phyloP scores from a whole-genome alignment of 2,329 filamentous ascomycete species.

The Fusarium lyarnte region DNA sequence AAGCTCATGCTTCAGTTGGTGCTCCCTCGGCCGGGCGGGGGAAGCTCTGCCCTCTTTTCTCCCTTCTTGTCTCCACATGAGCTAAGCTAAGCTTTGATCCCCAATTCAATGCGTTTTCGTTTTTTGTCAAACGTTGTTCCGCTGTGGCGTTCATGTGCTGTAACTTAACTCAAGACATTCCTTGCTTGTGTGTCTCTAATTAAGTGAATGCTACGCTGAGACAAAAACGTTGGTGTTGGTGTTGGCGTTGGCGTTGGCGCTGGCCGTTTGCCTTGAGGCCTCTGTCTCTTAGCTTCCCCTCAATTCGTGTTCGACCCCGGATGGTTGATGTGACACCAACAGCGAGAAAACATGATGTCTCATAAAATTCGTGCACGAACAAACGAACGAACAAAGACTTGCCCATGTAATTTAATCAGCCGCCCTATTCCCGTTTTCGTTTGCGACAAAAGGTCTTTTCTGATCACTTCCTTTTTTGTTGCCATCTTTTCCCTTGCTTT shows the following conservation, averaged over 20 bases:
- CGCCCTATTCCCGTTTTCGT: not conserved
- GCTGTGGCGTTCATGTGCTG: slow-evolving; percentile 16
- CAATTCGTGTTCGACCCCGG: slow-evolving; percentile 11
- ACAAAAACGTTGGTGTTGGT: not conserved
- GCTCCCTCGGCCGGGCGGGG: not conserved
- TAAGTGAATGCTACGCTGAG: not conserved
- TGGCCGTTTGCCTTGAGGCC: slow-evolving; percentile 12
- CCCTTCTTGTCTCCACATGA: not conserved
- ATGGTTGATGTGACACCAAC: slow-evolving; percentile 9
- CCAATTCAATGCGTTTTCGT: not conserved
- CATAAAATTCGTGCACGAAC: slow-evolving; percentile 19
- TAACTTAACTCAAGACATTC: slow-evolving; percentile 1
- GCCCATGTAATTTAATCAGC: not conserved
- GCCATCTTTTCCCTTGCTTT: not conserved
- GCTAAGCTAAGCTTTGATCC: not conserved
- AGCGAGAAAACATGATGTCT: slow-evolving; percentile 26
- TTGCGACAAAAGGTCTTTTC: not conserved
- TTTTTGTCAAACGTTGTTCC: not conserved
- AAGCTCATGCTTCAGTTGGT: not conserved
- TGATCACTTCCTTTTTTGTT: slow-evolving; percentile 9
- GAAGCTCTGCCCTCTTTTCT: not conserved
- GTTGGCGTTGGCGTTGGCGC: not conserved
- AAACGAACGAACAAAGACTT: not conserved
- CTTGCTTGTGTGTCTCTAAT: not conserved
- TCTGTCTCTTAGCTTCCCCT: not conserved